A percentile compares a stretch with the other conserved stretches of the same genome.
Conservation (phyloP, 2,329 filamentous ascomycete genomes). For the Ophiostoma piceae region DNA sequence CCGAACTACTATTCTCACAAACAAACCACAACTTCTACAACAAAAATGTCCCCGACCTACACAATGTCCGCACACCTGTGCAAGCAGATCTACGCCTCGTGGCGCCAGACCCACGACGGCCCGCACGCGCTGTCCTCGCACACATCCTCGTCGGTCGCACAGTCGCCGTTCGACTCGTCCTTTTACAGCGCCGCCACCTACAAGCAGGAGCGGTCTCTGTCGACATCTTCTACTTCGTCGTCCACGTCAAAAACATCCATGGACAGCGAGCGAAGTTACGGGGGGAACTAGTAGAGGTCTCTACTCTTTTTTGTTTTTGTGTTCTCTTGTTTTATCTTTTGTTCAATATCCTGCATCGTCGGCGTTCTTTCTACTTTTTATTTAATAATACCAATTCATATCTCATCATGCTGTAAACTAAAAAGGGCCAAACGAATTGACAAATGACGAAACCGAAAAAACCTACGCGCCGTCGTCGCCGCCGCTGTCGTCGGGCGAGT, state of each 20-base stretch:
- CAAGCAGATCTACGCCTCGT: conserved; percentile 57
- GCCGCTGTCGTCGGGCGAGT: conserved; percentile 34
- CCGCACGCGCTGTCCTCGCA: conserved; percentile 21
- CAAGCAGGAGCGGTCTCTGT: conserved; percentile 19
- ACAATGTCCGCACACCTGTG: conserved; percentile 58
- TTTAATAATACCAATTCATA: no score
- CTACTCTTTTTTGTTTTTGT: not conserved
- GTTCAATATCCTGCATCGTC: no score
- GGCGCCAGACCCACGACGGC: conserved; percentile 45
- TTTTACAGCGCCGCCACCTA: conserved; percentile 17
- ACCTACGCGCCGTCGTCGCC: conserved; percentile 26
- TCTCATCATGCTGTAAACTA: no score
- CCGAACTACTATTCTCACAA: no score
- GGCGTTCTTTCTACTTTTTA: no score
- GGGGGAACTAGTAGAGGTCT: conserved; percentile 23
- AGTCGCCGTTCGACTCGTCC: not conserved
- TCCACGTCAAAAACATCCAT: conserved; percentile 40
- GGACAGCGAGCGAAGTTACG: conserved; percentile 42
- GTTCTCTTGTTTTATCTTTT: not conserved
- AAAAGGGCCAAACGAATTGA: not conserved
- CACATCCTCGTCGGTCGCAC: no score
- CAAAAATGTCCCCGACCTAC: conserved; percentile 52
- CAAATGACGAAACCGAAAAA: not conserved
- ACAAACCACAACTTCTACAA: no score
- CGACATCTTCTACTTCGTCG: conserved; percentile 24